Percentiles rank a stretch among this genome's conserved stretches.
These are phyloP conservation scores for Trypanosoma scelopori DNA, from an alignment of 208 protist genomes.

Conservation along the genomic window DNA sequence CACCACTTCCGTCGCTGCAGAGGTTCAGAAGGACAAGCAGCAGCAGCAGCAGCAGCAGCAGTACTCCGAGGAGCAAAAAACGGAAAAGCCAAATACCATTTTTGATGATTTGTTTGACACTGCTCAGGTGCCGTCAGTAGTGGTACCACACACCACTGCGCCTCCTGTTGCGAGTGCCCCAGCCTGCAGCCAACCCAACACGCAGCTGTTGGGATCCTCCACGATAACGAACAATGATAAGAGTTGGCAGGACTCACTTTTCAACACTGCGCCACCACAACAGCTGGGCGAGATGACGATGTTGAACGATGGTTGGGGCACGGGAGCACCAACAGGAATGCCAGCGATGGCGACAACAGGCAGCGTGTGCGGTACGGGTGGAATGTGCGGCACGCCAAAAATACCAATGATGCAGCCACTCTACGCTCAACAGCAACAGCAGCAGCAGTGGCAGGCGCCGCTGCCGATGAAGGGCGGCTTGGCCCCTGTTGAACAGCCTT, in stretches of 20 bases:
- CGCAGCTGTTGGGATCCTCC: neutral
- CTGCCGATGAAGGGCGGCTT: neutral
- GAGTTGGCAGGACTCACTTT: slow-evolving; percentile 26
- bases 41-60: slow-evolving; percentile 1
- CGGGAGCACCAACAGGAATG: slow-evolving; percentile 24
- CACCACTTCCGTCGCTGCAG: neutral
- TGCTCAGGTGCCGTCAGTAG: slow-evolving; percentile 16
- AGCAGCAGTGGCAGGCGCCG: slow-evolving; percentile 24
- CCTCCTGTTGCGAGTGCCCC: slow-evolving; percentile 11
- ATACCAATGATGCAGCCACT: slow-evolving; percentile 20
- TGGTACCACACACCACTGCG: neutral
- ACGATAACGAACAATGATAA: neutral
- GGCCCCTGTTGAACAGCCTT: no score
- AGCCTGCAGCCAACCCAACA: neutral
- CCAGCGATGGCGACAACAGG: no score
- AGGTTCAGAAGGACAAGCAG: slow-evolving; percentile 4
- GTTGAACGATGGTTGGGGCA: slow-evolving; percentile 31
- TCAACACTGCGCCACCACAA: no score
- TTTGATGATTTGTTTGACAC: slow-evolving; percentile 78
- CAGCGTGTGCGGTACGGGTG: neutral
- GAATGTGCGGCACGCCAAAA: neutral
- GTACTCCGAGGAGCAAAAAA: neutral
- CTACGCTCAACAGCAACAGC: slow-evolving; percentile 27
- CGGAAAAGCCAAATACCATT: slow-evolving; percentile 46
- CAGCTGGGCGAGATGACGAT: no score